Conservation (phyloP, 305 asterid genomes). For the Rubia tinctorum region DNA sequence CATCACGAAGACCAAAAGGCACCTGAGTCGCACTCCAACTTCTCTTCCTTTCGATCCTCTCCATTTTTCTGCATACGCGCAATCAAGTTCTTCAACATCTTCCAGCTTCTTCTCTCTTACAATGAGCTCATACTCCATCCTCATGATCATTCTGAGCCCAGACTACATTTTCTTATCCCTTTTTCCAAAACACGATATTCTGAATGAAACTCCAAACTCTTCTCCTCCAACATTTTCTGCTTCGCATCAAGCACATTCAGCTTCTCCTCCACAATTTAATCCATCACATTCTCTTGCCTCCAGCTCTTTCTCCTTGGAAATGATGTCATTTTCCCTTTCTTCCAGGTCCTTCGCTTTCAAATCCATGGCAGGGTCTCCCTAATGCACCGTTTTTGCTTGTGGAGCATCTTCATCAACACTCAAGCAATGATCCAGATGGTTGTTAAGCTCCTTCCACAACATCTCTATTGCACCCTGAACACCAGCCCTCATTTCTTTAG, state of each 20-base stretch:
- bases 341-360: not conserved
- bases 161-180: not conserved
- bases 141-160: not conserved
- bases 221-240: not conserved
- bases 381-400: not conserved
- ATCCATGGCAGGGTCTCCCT: not conserved
- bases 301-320: not conserved
- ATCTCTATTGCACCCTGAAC: not conserved
- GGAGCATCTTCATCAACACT: slow-evolving; percentile 8
- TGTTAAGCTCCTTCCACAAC: not conserved
- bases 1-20: not conserved
- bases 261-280: not conserved
- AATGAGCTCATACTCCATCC: not conserved
- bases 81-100: not conserved
- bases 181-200: not conserved
- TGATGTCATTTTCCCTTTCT: not conserved
- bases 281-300: not conserved
- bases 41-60: not conserved
- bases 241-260: not conserved
- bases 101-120: not conserved
- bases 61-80: not conserved
- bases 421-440: not conserved
- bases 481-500: not conserved
- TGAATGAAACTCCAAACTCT: not conserved
- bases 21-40: not conserved